Evolutionary conservation across 176 grass and related monocot species (phyloP), one percentile per base, ranked within the genome.

Genomic region (Ampelocalamus luodianensis): DNA sequence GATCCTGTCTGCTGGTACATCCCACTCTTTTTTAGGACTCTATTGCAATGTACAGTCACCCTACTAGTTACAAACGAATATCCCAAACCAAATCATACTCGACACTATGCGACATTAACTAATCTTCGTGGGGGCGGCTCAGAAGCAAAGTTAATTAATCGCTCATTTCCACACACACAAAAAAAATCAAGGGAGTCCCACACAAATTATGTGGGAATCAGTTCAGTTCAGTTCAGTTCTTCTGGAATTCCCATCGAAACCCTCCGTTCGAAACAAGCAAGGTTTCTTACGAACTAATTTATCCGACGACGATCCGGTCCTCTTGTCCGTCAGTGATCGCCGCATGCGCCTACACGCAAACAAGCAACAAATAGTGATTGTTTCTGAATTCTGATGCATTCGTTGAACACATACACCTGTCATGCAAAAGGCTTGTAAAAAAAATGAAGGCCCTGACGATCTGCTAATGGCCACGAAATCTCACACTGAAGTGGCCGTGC

Each of bases 31-130:
- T n/a, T n/a, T n/a, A n/a, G n/a, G n/a, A n/a, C n/a, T n/a, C n/a
- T n/a, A n/a, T n/a, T n/a, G n/a, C n/a, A n/a, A n/a, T n/a, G n/a
- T n/a, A n/a, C n/a, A n/a, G n/a, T n/a, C n/a, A n/a, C n/a, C n/a
- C n/a, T n/a, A n/a, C n/a, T n/a, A n/a, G n/a, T n/a, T n/a, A 20
- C 58, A 63, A 62, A 27, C 36, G 51, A 70, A 85, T 71, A 71
- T 48, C 49, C 65, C 14, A 12, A 34, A 50, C 12, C 44, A 72
- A 71, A 26, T 23, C 3, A 26, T 9, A n/a, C 43, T 54, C 51
- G 8, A 56, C 53, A 56, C 53, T 0, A 56, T 8, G 6, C 22
- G 53, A 22, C 18, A 22, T 22, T 22, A 17, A 56, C 18, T 56
- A 20, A 29, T 29, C 1, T 29, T 29, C 29, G 29, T 8, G 17